A percentile compares a stretch with the other conserved stretches of the same genome.
Evolutionary conservation across 805 yeast genomes (phyloP).

Genomic region (Metschnikowia hibisci): DNA sequence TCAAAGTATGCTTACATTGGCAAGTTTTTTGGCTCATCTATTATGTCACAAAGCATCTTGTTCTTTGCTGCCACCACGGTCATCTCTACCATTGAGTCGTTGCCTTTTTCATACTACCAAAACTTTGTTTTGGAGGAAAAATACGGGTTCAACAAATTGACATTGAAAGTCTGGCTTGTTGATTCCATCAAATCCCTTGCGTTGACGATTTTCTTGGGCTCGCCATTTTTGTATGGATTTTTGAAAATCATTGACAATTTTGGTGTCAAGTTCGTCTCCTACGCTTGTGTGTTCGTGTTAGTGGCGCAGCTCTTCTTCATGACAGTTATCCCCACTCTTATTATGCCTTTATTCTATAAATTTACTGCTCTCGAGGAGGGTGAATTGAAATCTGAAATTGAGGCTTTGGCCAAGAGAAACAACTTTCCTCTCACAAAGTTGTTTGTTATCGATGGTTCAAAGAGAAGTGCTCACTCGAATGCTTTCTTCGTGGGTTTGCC

Average conservation of each 20-base stretch:
- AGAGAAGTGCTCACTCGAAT: slow-evolving; percentile 92
- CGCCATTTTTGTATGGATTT: slow-evolving; percentile 70
- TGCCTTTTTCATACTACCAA: slow-evolving; percentile 72
- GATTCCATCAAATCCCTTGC: slow-evolving; percentile 64
- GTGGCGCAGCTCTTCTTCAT: slow-evolving; percentile 68
- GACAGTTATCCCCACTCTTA: slow-evolving; percentile 77
- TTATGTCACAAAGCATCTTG: slow-evolving; percentile 64
- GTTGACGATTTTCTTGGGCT: slow-evolving; percentile 57
- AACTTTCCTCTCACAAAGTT: slow-evolving; percentile 83
- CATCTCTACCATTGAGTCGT: slow-evolving; percentile 48
- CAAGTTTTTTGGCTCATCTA: slow-evolving; percentile 43
- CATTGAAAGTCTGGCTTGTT: slow-evolving; percentile 62
- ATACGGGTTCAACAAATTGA: slow-evolving; percentile 89
- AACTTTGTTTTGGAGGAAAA: slow-evolving; percentile 88
- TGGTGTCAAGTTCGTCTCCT: slow-evolving; percentile 78
- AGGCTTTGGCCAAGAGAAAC: slow-evolving; percentile 67
- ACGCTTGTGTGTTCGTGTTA: slow-evolving; percentile 69
- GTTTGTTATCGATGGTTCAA: slow-evolving; percentile 94
- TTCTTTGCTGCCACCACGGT: slow-evolving; percentile 55
- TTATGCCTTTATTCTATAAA: slow-evolving; percentile 91
- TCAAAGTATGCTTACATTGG: slow-evolving; percentile 34
- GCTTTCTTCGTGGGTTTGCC: slow-evolving; percentile 97
- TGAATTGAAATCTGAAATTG: slow-evolving; percentile 77
- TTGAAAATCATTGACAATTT: slow-evolving; percentile 76
- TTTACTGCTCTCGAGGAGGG: slow-evolving; percentile 88